phyloP scores from a whole-genome alignment of 2,329 filamentous ascomycete genomes.

The Scorias spongiosa region DNA sequence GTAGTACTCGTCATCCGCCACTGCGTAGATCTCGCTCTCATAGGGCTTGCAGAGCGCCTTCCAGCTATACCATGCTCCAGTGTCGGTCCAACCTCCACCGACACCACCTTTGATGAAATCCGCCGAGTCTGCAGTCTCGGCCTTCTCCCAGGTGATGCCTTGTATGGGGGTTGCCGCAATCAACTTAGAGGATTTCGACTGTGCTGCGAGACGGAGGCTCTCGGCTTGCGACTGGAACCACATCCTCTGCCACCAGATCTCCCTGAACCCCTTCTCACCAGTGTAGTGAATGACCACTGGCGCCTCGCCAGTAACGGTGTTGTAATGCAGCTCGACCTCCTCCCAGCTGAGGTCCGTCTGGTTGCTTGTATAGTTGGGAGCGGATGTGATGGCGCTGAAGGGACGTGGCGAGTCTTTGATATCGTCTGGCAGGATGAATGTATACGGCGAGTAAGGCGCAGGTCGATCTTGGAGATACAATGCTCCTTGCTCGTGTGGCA shows the following conservation, averaged over 20 bases:
- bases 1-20: slow-evolving; percentile 5
- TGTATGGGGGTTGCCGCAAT: slow-evolving; percentile 10
- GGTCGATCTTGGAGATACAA: background rate
- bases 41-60: slow-evolving; percentile 10
- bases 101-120: slow-evolving; percentile 7
- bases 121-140: slow-evolving; percentile 8
- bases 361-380: background rate
- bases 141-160: slow-evolving; percentile 14
- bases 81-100: slow-evolving; percentile 15
- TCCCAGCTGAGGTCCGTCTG: slow-evolving; percentile 6
- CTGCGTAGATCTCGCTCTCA: slow-evolving; percentile 9
- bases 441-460: background rate
- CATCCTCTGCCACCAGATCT: slow-evolving; percentile 17
- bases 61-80: slow-evolving; percentile 16
- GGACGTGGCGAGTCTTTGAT: slow-evolving; percentile 1
- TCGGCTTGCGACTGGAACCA: slow-evolving; percentile 17
- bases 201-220: slow-evolving; percentile 9
- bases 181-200: slow-evolving; percentile 3
- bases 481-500: slow-evolving; percentile 2
- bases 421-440: slow-evolving; percentile 1
- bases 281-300: slow-evolving; percentile 16
- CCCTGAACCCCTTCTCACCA: slow-evolving; percentile 15
- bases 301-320: slow-evolving; percentile 13
- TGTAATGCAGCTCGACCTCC: slow-evolving; percentile 12
- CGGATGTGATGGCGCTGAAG: slow-evolving; percentile 1